Conservation (phyloP, 768 basidiomycete genomes). For the Phaeotremella skinneri region DNA sequence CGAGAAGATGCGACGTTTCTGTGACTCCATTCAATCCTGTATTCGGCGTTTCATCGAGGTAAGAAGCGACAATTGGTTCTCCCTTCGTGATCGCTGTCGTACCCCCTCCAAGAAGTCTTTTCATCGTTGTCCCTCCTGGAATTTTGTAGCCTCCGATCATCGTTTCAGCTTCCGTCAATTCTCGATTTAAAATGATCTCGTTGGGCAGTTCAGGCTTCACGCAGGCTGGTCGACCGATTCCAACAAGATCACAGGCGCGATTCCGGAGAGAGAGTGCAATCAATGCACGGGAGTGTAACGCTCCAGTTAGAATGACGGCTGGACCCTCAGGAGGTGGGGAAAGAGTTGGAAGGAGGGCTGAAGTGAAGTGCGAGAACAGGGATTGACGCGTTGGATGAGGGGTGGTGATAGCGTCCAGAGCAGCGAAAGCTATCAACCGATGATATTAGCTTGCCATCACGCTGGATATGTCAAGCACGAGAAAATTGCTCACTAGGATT, state of each 20-base stretch:
- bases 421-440: slow-evolving; percentile 27
- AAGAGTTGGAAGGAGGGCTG: slow-evolving; percentile 29
- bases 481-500: slow-evolving; percentile 25
- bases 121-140: slow-evolving; percentile 23
- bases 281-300: slow-evolving; percentile 31
- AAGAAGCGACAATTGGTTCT: background rate
- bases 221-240: slow-evolving; percentile 43
- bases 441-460: background rate
- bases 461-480: slow-evolving; percentile 5
- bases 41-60: background rate
- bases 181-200: slow-evolving; percentile 27
- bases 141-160: slow-evolving; percentile 33
- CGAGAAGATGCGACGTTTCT: too few relatives aligned
- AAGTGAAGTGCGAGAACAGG: slow-evolving; percentile 44
- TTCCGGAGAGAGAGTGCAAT: slow-evolving; percentile 28
- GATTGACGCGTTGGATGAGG: slow-evolving; percentile 33
- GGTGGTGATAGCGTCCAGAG: background rate
- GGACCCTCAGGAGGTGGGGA: slow-evolving; percentile 37
- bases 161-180: slow-evolving; percentile 20
- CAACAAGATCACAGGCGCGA: slow-evolving; percentile 37
- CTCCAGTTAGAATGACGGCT: slow-evolving; percentile 41
- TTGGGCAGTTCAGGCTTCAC: slow-evolving; percentile 26
- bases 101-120: slow-evolving; percentile 24
- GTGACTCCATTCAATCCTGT: too few relatives aligned
- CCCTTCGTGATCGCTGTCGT: background rate